Conservation (phyloP, 108 stramenopile species). For the Ochromonas danica region DNA sequence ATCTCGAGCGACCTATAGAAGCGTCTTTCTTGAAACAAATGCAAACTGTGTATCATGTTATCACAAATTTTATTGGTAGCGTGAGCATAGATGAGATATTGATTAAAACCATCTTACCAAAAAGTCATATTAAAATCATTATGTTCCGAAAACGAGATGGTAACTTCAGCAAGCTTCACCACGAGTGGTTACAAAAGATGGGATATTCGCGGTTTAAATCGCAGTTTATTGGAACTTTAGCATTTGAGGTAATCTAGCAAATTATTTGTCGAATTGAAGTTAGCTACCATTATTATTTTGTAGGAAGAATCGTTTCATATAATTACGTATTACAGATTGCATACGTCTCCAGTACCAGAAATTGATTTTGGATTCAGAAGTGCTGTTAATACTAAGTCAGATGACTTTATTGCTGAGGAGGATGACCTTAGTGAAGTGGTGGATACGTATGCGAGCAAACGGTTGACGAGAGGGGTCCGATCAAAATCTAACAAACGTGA, state of each 20-base stretch:
- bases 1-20: conserved; percentile 15
- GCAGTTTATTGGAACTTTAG: conserved; percentile 16
- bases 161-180: conserved; percentile 15
- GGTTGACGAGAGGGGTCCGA: conserved; percentile 12
- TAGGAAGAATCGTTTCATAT: conserved; percentile 17
- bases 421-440: conserved; percentile 15
- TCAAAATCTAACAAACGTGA: conserved; percentile 17
- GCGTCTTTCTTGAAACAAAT: conserved; percentile 16
- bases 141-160: conserved; percentile 15
- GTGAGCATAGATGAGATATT: conserved; percentile 16
- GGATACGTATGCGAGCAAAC: conserved; percentile 14
- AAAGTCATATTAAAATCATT: conserved; percentile 18
- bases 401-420: conserved; percentile 15
- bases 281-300: conserved; percentile 10
- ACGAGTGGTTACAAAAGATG: conserved; percentile 15
- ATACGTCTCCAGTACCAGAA: conserved; percentile 15
- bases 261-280: conserved; percentile 10
- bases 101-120: conserved; percentile 17
- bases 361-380: conserved; percentile 17
- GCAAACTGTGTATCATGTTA: conserved; percentile 16
- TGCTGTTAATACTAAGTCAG: conserved; percentile 16
- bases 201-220: conserved; percentile 15
- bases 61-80: conserved; percentile 17
- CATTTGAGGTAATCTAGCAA: conserved; percentile 16
- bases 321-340: conserved; percentile 17